Conservation (phyloP, 306 rosid genomes). For the Trichosanthes cucumerina region DNA sequence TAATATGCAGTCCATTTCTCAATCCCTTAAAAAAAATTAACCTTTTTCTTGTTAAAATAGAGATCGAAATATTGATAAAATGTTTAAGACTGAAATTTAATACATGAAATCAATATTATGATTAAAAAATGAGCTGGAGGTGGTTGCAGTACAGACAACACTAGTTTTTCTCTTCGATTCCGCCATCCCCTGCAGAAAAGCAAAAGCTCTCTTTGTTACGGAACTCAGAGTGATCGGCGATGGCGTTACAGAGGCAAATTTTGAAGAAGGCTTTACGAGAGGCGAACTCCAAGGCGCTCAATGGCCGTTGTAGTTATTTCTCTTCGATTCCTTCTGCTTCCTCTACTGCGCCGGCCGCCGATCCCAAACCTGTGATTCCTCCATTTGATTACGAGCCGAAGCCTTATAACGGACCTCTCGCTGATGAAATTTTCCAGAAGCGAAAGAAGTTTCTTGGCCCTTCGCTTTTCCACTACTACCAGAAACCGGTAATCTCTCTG, state of each 20-base stretch:
- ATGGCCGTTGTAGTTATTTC: constrained; percentile 10
- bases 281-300: constrained; percentile 3
- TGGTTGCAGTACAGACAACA: too few species aligned
- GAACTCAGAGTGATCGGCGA: constrained; percentile 9
- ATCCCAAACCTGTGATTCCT: constrained; percentile 37
- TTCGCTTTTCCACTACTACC: constrained; percentile 65
- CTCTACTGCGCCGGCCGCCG: background rate
- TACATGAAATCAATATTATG: too few species aligned
- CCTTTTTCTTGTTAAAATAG: too few species aligned
- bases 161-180: too few species aligned
- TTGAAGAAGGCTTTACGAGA: constrained; percentile 31
- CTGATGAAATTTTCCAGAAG: constrained; percentile 61
- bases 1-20: too few species aligned
- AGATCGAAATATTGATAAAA: too few species aligned
- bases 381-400: constrained; percentile 55
- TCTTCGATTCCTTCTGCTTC: constrained; percentile 14
- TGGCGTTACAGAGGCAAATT: constrained; percentile 41
- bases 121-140: too few species aligned
- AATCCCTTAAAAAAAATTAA: too few species aligned
- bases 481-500: constrained; percentile 57
- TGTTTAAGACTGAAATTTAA: too few species aligned
- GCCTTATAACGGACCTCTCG: constrained; percentile 53
- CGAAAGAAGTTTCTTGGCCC: constrained; percentile 79
- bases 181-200: background rate
- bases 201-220: background rate